These are phyloP conservation scores for Yamadazyma tumulicola DNA, from an alignment of 805 yeast species.

Conservation along the genomic window DNA sequence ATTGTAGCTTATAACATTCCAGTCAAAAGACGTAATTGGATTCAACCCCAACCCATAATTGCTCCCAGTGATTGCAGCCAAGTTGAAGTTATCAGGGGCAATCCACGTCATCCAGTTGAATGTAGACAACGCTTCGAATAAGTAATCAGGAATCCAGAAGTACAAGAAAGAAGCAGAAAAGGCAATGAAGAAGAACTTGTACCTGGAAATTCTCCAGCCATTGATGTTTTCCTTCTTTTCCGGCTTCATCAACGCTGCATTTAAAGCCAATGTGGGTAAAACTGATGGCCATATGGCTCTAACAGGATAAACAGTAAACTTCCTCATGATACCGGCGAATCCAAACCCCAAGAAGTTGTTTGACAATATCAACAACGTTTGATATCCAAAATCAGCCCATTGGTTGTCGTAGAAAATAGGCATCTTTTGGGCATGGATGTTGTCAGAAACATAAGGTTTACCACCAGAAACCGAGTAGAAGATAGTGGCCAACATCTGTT, in stretches of 20 bases:
- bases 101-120: slow-evolving; percentile 63
- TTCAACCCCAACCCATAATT: slow-evolving; percentile 48
- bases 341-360: slow-evolving; percentile 28
- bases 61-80: slow-evolving; percentile 50
- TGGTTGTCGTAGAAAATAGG: slow-evolving; percentile 17
- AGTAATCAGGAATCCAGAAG: slow-evolving; percentile 45
- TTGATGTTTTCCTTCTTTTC: slow-evolving; percentile 23
- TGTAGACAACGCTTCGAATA: slow-evolving; percentile 38
- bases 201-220: slow-evolving; percentile 29
- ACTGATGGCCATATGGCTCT: slow-evolving; percentile 25
- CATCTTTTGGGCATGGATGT: slow-evolving; percentile 22
- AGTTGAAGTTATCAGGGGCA: slow-evolving; percentile 44
- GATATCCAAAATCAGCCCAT: slow-evolving; percentile 26
- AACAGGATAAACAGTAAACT: slow-evolving; percentile 23
- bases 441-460: slow-evolving; percentile 24
- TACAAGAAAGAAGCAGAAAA: slow-evolving; percentile 31
- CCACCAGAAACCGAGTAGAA: slow-evolving; percentile 31
- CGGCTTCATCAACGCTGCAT: slow-evolving; percentile 22
- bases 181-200: slow-evolving; percentile 17
- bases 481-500: slow-evolving; percentile 61
- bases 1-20: slow-evolving; percentile 36
- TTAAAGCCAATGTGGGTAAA: slow-evolving; percentile 27
- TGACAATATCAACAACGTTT: slow-evolving; percentile 19
- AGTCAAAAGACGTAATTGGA: slow-evolving; percentile 53
- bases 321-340: slow-evolving; percentile 26